Evolutionary conservation across 805 yeast species (phyloP).

Genomic region (Suhomyces sp.): DNA sequence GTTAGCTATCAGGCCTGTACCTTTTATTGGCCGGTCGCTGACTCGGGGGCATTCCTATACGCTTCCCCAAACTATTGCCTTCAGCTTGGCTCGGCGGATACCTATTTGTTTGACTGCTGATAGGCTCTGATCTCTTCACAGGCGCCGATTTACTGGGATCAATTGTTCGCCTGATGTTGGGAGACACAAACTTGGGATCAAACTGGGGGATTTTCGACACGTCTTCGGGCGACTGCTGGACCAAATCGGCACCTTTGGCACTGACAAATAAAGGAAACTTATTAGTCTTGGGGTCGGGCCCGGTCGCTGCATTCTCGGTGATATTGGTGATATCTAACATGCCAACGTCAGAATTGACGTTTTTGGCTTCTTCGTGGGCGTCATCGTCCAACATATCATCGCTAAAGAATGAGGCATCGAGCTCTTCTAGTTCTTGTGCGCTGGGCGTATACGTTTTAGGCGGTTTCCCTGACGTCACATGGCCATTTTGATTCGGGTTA

Average conservation of each 20-base stretch:
- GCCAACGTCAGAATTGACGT: not conserved
- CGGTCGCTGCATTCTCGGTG: not conserved
- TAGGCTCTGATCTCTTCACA: slow-evolving; percentile 39
- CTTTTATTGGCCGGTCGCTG: slow-evolving; percentile 4
- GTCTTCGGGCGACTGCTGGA: slow-evolving; percentile 38
- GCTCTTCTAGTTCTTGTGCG: slow-evolving; percentile 24
- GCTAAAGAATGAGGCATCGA: slow-evolving; percentile 43
- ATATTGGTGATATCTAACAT: not conserved
- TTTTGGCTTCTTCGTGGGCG: slow-evolving; percentile 1
- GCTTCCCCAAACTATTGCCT: slow-evolving; percentile 2
- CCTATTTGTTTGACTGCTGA: not conserved
- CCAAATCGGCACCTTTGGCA: slow-evolving; percentile 59
- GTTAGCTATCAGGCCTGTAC: not conserved
- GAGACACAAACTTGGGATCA: slow-evolving; percentile 50
- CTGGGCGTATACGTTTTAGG: slow-evolving; percentile 9
- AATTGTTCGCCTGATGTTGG: slow-evolving; percentile 48
- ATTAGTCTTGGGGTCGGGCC: slow-evolving; percentile 1
- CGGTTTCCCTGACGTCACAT: not conserved
- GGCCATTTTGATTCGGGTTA: not conserved
- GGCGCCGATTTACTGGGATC: slow-evolving; percentile 71
- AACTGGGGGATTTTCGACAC: slow-evolving; percentile 55
- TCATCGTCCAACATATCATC: slow-evolving; percentile 34
- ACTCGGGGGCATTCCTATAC: slow-evolving; percentile 6
- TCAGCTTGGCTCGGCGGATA: slow-evolving; percentile 2
- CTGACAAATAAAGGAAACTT: slow-evolving; percentile 47